Evolutionary conservation across 176 grass and related monocot species (phyloP), one percentile per base, ranked within the genome.

Genomic region (Echinochloa phyllopogon): DNA sequence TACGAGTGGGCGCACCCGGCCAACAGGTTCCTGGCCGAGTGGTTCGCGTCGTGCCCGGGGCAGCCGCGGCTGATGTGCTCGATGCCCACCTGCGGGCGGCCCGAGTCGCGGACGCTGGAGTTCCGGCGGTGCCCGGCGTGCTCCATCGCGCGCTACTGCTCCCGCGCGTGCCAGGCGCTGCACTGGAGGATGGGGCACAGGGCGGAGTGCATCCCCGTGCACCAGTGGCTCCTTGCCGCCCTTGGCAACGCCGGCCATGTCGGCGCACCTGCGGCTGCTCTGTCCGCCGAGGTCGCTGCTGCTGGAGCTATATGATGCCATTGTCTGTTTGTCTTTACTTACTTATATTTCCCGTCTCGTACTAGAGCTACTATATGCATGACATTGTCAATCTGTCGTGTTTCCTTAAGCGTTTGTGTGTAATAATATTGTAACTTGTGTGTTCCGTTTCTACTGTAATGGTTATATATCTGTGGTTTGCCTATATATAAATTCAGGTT

Each of bases 21-120:
- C 16, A 91, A 91, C 76, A 24, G 47, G 58, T 88, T 91, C 86
- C 52, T 91, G 17, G 69, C 18, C 17, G 86, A 88, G 16, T 91
- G 89, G 89, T 91, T 88, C 48, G 29, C 52, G 49, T 23, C 37
- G 20, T 18, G 13, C 17, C 58, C 29, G 29, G 29, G 29, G 29
- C 1, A 2, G 16, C 68, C 23, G 10, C 20, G 18, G 39, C 81
- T 75, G 68, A 10, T 82, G 65, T 91, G 89, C 84, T 87, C 89
- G 14, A 14, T 70, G 16, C 66, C 72, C 50, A 52, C 37, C 2
- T 90, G 88, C 70, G 88, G 88, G 13, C 76, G 88, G 41, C 50
- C 25, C 1, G 88, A 90, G 77, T 86, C 70, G 12, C 77, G 84
- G 38, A 17, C 16, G 6, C 84, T 83, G 15, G 89, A 90, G 84